Base-by-base conservation (phyloP, 345 rosid genomes). In the Eucalyptus regnans region DNA sequence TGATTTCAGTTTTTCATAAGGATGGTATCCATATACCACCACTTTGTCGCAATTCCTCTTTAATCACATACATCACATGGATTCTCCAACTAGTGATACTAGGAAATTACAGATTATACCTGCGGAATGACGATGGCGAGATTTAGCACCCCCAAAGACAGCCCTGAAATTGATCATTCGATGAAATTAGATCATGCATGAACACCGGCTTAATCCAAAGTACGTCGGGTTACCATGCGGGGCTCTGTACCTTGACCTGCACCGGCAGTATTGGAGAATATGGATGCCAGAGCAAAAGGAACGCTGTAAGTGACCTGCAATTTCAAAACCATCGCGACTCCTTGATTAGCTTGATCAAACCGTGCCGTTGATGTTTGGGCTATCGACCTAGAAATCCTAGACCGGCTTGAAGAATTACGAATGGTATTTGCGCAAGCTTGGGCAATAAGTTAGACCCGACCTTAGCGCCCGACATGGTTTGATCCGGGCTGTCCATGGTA, bases 51-150 rank as follows among this genome's bases (percentile, higher is more conserved):
- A 60, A 60, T 14, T 27, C 31, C 31, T 64, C 76, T n/a, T n/a
- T 64, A 7, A n/a, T 64, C 41, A 15, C 76, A 15, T n/a, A n/a
- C 71, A 62, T 62, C 37, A 13, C 71, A 29, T 29, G 44, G 80
- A 20, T 68, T 68, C 80, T 68, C 80, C 80, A 68, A 68, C 80
- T 17, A 68, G 4, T 16, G 80, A 68, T 17, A 33, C 14, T 33
- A 12, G n/a, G 48, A 87, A 22, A 87, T 16, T 37, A 22, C 22
- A 60, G 10, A 62, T 8, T 9, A 33, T n/a, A 92, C 90, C 93
- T 92, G 93, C 16, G 93, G 93, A 41, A 92, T 13, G 6, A 92
- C 93, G 31, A 92, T 92, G 49, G 93, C 90, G 83, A 92, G 86
- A 87, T 92, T 92, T 20, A 92, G 90, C 79, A 92, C 92, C 31